phyloP scores from a whole-genome alignment of 139 green algal species.

The Chlamydomonas sp. region DNA sequence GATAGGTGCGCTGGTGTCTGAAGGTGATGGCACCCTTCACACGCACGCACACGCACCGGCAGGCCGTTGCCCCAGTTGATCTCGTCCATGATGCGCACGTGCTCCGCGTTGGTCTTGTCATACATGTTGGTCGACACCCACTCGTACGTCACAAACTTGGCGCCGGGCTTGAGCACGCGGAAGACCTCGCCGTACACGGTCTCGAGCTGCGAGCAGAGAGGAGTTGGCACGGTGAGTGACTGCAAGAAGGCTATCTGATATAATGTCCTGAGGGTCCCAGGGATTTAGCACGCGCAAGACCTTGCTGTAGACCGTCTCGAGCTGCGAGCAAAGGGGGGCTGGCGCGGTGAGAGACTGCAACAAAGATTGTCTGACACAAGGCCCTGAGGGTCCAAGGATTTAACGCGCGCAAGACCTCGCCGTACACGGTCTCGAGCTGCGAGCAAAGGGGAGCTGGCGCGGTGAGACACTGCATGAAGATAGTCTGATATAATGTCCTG shows the following conservation, averaged over 20 bases:
- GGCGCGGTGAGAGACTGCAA: too few relatives aligned
- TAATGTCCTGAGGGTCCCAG: too few relatives aligned
- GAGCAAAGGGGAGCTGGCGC: conserved; percentile 12
- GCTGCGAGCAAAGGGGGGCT: conserved; percentile 34
- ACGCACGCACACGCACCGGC: conserved; percentile 57
- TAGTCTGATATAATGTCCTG: too few relatives aligned
- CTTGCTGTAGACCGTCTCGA: conserved; percentile 83
- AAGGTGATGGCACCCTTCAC: too few relatives aligned
- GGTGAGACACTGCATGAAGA: too few relatives aligned
- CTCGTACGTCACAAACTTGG: conserved; percentile 86
- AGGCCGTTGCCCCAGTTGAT: conserved; percentile 98
- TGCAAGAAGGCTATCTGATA: too few relatives aligned
- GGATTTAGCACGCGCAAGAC: conserved; percentile 92
- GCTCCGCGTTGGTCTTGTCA: conserved; percentile 71
- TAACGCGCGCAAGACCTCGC: conserved; percentile 84
- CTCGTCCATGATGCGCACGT: conserved; percentile 88
- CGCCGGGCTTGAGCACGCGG: conserved; percentile 90
- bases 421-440: conserved; percentile 79
- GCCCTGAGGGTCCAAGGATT: conserved; percentile 88
- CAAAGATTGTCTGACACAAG: too few relatives aligned
- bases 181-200: conserved; percentile 86
- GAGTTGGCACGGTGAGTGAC: too few relatives aligned
- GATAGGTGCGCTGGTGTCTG: too few relatives aligned
- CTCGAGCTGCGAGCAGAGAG: conserved; percentile 49
- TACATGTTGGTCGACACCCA: conserved; percentile 89